These are phyloP conservation scores for Hanseniaspora singularis DNA, from an alignment of 805 yeast genomes.

Conservation along the genomic window DNA sequence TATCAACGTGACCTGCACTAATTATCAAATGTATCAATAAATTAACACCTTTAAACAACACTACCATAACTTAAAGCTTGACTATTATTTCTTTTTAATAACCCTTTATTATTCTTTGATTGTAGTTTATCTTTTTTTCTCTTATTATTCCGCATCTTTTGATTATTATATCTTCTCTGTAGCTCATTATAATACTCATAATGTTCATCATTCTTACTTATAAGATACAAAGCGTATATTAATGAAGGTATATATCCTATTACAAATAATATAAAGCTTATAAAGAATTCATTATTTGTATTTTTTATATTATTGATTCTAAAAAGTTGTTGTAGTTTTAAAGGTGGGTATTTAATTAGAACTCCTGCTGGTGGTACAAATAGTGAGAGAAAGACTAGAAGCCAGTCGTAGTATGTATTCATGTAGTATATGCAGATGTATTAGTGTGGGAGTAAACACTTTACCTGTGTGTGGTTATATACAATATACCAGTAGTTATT, in stretches of 20 bases:
- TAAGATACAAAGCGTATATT: constrained; percentile 56
- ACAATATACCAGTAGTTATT: no score
- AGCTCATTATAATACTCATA: constrained; percentile 28
- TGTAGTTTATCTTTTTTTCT: neutral
- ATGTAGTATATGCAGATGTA: no score
- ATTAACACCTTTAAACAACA: neutral
- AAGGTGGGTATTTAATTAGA: constrained; percentile 34
- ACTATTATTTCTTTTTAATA: neutral
- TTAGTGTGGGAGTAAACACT: no score
- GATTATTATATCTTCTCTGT: no score
- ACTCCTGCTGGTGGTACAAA: constrained; percentile 67
- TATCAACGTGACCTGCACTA: no score
- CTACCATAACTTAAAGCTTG: constrained; percentile 5
- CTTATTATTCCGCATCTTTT: neutral
- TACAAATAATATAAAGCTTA: constrained; percentile 48
- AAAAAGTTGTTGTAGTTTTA: neutral
- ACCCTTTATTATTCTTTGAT: neutral
- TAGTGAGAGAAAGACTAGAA: constrained; percentile 53
- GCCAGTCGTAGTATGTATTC: constrained; percentile 32
- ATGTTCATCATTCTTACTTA: constrained; percentile 32
- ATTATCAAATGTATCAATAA: no score
- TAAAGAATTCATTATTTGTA: constrained; percentile 30
- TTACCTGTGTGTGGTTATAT: no score
- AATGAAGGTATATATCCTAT: constrained; percentile 62
- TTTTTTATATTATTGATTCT: neutral